Percentiles rank a stretch among this genome's conserved stretches.
These are phyloP conservation scores for Trichoderma endophyticum DNA, from an alignment of 2,329 filamentous ascomycete species.

Conservation along the genomic window DNA sequence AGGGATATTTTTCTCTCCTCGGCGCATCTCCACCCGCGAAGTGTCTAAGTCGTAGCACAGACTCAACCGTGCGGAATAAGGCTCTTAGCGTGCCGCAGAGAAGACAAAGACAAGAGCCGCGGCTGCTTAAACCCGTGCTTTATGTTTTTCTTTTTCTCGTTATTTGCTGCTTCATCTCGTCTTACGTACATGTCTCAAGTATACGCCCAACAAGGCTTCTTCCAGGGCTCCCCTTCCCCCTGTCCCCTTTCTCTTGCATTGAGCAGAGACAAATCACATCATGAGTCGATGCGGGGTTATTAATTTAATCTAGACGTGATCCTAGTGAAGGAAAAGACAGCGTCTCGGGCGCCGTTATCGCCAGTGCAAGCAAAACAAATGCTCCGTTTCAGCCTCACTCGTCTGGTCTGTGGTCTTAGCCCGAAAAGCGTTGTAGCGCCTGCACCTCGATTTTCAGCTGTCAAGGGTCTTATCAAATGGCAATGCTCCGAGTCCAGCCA, in stretches of 20 bases:
- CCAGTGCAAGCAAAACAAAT: neutral
- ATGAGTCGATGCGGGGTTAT: neutral
- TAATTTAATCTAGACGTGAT: neutral
- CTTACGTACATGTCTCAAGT: neutral
- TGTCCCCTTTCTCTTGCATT: neutral
- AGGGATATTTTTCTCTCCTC: neutral
- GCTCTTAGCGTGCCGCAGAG: neutral
- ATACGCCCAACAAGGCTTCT: neutral
- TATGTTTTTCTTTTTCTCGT: no score
- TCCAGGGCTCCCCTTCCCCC: neutral
- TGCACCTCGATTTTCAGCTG: conserved; percentile 17
- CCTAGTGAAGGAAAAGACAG: neutral
- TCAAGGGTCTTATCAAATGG: conserved; percentile 18
- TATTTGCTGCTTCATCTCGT: no score
- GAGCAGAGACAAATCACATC: neutral
- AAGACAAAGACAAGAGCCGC: neutral
- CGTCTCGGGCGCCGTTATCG: neutral
- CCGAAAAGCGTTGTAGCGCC: conserved; percentile 5
- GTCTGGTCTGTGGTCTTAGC: neutral
- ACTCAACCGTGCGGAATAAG: neutral
- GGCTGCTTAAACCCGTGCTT: neutral
- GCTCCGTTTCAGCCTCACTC: conserved; percentile 14
- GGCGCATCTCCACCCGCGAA: neutral
- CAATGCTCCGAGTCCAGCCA: neutral
- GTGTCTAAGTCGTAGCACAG: neutral